Percentiles rank a stretch among this genome's conserved stretches.
phyloP scores from a whole-genome alignment of 73 alveolate species.

The Tetrahymena elliotti region DNA sequence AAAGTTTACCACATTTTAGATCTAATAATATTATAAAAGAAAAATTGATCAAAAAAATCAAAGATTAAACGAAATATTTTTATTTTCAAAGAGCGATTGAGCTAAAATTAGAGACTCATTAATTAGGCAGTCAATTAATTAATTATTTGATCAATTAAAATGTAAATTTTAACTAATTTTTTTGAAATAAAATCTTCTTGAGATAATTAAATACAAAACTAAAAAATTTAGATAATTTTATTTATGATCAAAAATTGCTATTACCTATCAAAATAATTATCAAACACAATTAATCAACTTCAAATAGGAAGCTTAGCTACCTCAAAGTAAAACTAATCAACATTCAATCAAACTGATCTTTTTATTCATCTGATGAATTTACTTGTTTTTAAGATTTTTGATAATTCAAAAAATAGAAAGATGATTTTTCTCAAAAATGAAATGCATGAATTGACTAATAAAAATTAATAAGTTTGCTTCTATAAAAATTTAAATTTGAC shows the following conservation, averaged over 20 bases:
- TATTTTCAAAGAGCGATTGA: no score
- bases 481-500: not conserved
- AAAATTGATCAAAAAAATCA: not conserved
- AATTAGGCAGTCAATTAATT: no score
- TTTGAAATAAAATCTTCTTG: not conserved
- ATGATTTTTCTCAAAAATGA: not conserved
- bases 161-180: not conserved
- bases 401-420: no score
- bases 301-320: no score
- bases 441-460: not conserved
- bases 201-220: not conserved
- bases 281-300: not conserved
- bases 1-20: not conserved
- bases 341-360: no score
- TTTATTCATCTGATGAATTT: no score
- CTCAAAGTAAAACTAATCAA: no score
- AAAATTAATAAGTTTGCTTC: not conserved
- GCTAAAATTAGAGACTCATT: not conserved
- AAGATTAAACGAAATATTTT: no score
- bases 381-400: no score
- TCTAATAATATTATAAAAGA: not conserved
- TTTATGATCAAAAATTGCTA: not conserved
- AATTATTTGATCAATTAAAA: no score
- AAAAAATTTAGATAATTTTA: not conserved
- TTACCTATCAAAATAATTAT: not conserved